phyloP scores from a whole-genome alignment of 2,329 filamentous ascomycete species.

The Emmonsiellopsis sp. region DNA sequence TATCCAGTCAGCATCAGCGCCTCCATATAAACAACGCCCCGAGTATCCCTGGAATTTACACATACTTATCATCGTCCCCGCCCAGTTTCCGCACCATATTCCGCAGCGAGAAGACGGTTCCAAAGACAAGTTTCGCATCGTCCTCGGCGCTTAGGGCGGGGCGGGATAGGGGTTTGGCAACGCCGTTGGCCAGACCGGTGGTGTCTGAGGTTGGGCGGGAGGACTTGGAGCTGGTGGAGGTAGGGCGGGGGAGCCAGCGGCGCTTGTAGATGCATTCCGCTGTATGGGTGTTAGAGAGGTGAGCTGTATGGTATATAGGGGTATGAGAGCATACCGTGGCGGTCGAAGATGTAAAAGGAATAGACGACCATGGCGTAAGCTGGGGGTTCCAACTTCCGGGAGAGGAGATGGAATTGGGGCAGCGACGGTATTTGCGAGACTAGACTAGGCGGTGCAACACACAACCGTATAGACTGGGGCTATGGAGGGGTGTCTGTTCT shows the following conservation, averaged over 20 bases:
- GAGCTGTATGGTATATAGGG: not conserved
- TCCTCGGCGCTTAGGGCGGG: slow-evolving; percentile 46
- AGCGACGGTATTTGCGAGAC: too few relatives aligned
- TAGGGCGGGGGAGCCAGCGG: slow-evolving; percentile 60
- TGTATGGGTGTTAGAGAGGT: slow-evolving; percentile 29
- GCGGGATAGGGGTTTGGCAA: slow-evolving; percentile 30
- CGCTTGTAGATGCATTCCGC: slow-evolving; percentile 96
- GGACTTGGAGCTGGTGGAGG: slow-evolving; percentile 36
- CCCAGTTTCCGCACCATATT: slow-evolving; percentile 96
- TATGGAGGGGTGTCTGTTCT: not conserved
- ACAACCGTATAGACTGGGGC: too few relatives aligned
- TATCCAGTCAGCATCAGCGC: slow-evolving; percentile 15
- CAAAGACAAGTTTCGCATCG: slow-evolving; percentile 95
- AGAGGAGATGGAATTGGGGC: not conserved
- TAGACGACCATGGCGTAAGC: slow-evolving; percentile 71
- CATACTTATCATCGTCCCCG: slow-evolving; percentile 70
- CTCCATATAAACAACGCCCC: not conserved
- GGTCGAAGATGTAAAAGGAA: slow-evolving; percentile 98
- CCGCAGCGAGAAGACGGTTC: slow-evolving; percentile 87
- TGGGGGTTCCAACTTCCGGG: not conserved
- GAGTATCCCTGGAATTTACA: not conserved
- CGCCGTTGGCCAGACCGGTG: slow-evolving; percentile 31
- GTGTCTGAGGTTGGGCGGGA: slow-evolving; percentile 14
- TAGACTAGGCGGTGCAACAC: too few relatives aligned
- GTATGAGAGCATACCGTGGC: slow-evolving; percentile 62